These are phyloP conservation scores for Penicillium macrosclerotiorum DNA, from an alignment of 495 filamentous ascomycete species.

Conservation along the genomic window DNA sequence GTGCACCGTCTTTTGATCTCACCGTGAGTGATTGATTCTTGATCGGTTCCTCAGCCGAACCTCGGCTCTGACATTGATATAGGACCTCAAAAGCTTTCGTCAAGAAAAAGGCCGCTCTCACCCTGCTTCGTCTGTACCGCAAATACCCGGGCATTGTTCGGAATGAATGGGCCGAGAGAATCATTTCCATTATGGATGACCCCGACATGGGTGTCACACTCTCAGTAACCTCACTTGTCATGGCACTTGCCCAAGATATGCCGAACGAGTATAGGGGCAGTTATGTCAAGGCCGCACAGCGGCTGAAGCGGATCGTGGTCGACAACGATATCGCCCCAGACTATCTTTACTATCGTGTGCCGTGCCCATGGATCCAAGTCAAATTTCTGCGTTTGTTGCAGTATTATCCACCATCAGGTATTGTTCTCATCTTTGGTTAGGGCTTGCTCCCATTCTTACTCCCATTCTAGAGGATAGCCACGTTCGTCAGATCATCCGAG, in stretches of 20 bases:
- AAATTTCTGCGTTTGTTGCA: slow-evolving; percentile 89
- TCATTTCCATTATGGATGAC: slow-evolving; percentile 98
- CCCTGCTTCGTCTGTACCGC: slow-evolving; percentile 90
- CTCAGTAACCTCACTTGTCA: slow-evolving; percentile 94
- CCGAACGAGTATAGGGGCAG: slow-evolving; percentile 90
- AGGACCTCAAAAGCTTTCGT: slow-evolving; percentile 97
- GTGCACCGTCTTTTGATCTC: slow-evolving; percentile 95
- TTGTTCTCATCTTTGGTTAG: slow-evolving; percentile 12
- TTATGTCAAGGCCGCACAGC: slow-evolving; percentile 87
- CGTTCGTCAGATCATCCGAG: slow-evolving; percentile 86
- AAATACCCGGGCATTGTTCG: slow-evolving; percentile 92
- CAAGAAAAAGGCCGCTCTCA: slow-evolving; percentile 98
- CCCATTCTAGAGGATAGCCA: slow-evolving; percentile 74
- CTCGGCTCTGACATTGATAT: slow-evolving; percentile 2
- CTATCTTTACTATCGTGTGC: slow-evolving; percentile 98
- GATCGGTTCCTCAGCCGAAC: background rate
- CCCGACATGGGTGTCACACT: slow-evolving; percentile 90
- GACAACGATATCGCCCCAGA: slow-evolving; percentile 84
- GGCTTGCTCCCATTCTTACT: slow-evolving; percentile 19
- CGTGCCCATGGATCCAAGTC: slow-evolving; percentile 97
- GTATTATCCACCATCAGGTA: slow-evolving; percentile 95
- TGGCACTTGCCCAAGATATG: slow-evolving; percentile 92
- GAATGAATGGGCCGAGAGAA: slow-evolving; percentile 94
- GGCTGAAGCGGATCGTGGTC: slow-evolving; percentile 83
- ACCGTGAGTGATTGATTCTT: slow-evolving; percentile 56